A percentile compares a stretch with the other conserved stretches of the same genome.
Evolutionary conservation across 2,329 filamentous ascomycete genomes (phyloP).

Genomic region (Penicillium sp.): DNA sequence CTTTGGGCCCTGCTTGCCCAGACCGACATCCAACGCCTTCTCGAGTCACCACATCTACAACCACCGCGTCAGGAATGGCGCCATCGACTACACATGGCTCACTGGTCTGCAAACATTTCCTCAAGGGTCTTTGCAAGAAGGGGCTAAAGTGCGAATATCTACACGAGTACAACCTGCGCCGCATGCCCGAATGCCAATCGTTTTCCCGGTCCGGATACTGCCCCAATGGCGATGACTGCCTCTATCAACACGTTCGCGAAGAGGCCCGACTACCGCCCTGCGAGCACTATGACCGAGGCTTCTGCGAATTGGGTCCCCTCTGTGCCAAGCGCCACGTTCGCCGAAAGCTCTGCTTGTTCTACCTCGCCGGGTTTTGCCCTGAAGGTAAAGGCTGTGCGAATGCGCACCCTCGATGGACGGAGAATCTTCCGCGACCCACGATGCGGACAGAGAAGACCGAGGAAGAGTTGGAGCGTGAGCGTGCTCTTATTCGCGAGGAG

Average conservation of each 20-base stretch:
- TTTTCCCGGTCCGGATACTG: constrained; percentile 93
- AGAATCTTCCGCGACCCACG: constrained; percentile 63
- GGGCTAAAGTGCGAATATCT: constrained; percentile 96
- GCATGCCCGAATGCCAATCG: constrained; percentile 98
- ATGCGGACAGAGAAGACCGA: constrained; percentile 69
- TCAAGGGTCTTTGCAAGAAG: constrained; percentile 96
- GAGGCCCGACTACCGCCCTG: constrained; percentile 77
- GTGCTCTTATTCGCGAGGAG: constrained; percentile 58
- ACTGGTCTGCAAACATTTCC: constrained; percentile 98
- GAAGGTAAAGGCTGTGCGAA: constrained; percentile 74
- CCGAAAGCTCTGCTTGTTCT: constrained; percentile 77
- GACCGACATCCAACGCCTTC: constrained; percentile 70
- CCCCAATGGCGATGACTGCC: constrained; percentile 93
- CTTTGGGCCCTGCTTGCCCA: constrained; percentile 77
- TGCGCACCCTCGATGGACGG: constrained; percentile 77
- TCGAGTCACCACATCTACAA: constrained; percentile 46
- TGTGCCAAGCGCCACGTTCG: constrained; percentile 90
- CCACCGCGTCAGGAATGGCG: constrained; percentile 44
- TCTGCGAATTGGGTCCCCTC: constrained; percentile 84
- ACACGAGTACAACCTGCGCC: constrained; percentile 96
- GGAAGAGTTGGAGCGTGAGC: constrained; percentile 65
- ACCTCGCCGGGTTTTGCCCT: constrained; percentile 92
- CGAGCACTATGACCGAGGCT: constrained; percentile 90
- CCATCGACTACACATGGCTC: constrained; percentile 48
- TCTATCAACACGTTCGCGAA: constrained; percentile 88